Percentiles rank a stretch among this genome's conserved stretches.
These are phyloP conservation scores for Malus hybrid DNA, from an alignment of 331 rosid genomes.

Conservation along the genomic window DNA sequence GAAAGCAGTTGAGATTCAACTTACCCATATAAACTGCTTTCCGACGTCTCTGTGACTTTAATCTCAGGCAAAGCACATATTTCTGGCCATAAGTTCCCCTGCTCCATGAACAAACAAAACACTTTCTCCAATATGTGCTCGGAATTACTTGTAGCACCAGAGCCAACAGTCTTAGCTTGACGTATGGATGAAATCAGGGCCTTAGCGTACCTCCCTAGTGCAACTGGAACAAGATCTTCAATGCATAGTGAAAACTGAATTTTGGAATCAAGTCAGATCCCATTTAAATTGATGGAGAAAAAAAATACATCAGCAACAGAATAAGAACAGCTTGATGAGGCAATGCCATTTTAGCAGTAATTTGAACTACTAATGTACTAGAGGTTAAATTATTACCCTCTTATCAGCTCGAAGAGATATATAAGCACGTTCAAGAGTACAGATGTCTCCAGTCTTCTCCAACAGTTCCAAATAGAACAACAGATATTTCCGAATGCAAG, in stretches of 20 bases:
- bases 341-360: background rate
- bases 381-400: constrained; percentile 55
- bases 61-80: constrained; percentile 81
- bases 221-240: constrained; percentile 97
- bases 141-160: constrained; percentile 36
- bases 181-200: constrained; percentile 56
- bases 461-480: constrained; percentile 78
- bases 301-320: background rate
- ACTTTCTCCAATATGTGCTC: constrained; percentile 75
- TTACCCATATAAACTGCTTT: constrained; percentile 72
- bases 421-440: constrained; percentile 93
- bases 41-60: constrained; percentile 57
- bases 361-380: background rate
- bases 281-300: background rate
- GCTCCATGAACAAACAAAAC: constrained; percentile 88
- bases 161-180: constrained; percentile 42
- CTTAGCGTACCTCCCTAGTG: constrained; percentile 74
- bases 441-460: constrained; percentile 92
- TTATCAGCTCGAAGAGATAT: constrained; percentile 84
- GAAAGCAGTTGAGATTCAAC: background rate
- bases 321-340: background rate
- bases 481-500: constrained; percentile 89
- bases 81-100: constrained; percentile 94
- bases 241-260: constrained; percentile 88
- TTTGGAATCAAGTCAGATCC: constrained; percentile 16